These are phyloP conservation scores for Phialophora tarda DNA, from an alignment of 2,329 filamentous ascomycete species.

Conservation along the genomic window DNA sequence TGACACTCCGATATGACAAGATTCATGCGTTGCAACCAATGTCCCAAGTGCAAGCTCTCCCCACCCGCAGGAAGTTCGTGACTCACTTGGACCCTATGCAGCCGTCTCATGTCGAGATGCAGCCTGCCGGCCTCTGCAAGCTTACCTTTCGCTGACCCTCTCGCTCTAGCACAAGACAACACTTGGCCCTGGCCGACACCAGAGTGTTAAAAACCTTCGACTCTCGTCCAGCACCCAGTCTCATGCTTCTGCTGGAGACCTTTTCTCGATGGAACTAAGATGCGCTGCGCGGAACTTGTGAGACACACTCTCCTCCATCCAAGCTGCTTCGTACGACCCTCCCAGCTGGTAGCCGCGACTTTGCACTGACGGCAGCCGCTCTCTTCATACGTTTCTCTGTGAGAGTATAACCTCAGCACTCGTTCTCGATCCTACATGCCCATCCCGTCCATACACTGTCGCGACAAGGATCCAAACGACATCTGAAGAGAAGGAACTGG, in stretches of 20 bases:
- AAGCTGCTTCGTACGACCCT: no score
- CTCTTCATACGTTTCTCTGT: no score
- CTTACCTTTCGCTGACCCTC: background rate
- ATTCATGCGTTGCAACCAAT: background rate
- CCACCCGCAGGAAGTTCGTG: background rate
- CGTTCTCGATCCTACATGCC: no score
- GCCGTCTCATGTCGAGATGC: background rate
- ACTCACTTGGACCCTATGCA: background rate
- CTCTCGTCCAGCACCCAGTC: background rate
- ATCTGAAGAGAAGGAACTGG: background rate
- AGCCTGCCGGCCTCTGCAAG: background rate
- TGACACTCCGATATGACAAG: constrained; percentile 29
- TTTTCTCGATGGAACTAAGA: no score
- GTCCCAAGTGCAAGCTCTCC: background rate
- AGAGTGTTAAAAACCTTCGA: background rate
- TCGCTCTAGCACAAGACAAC: background rate
- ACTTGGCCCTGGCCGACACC: background rate
- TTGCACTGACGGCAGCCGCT: no score
- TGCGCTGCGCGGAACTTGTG: no score
- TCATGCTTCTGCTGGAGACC: background rate
- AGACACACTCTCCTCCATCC: no score
- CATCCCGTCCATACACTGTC: no score
- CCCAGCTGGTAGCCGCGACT: no score
- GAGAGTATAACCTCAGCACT: no score
- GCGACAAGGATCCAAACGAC: background rate